Base-by-base conservation (phyloP, 441 rosid genomes). In the Rhodomyrtus psidioides region DNA sequence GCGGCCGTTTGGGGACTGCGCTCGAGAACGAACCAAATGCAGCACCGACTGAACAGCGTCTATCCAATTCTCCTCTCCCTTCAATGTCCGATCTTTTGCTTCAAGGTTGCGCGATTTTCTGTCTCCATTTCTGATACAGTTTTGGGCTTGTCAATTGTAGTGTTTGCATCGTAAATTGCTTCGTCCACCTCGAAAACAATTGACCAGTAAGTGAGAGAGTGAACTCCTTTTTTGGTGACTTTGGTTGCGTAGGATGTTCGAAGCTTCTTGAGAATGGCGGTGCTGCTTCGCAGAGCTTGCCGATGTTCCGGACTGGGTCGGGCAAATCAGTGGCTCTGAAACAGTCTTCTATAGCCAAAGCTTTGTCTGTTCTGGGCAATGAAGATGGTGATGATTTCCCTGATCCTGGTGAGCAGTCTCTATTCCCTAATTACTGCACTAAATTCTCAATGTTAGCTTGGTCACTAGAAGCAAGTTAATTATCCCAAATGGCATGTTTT, bases 71-170 rank as follows among this genome's bases (percentile, higher is more conserved):
- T 55, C 89, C 87, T 86, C 91, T 94, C 83, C 92, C 96, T 87
- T 95, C 96, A 62, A 92, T 91, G 97, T 82, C 92, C 62, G 96
- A 94, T 91, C 92, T 95, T 76, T 88, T 95, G 91, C 91, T 86
- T 81, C 91, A 91, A 90, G 97, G 99, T 94, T 12, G 79, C n/a
- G 79, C 5, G 49, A 70, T 70, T 39, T 70, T 12, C 79, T 70
- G 1, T 70, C 49, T 70, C 49, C 79, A 12, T 70, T 21, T 70
- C 14, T 1, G 79, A 34, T 42, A 3, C n/a, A 3, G 9, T 39
- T 21, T 21, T 6, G n/a, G 49, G 79, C 79, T 70, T 12, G 51
- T 70, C 79, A 21, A 39, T 70, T 21, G 15, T 57, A 70, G 79
- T 23, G 9, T 3, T 70, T 44, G n/a, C n/a, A 70, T 70, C 16